Percentiles rank a stretch among this genome's conserved stretches.
Evolutionary conservation across 2,329 filamentous ascomycete species (phyloP).

Genomic region (Iodosphaeria phyllophila): DNA sequence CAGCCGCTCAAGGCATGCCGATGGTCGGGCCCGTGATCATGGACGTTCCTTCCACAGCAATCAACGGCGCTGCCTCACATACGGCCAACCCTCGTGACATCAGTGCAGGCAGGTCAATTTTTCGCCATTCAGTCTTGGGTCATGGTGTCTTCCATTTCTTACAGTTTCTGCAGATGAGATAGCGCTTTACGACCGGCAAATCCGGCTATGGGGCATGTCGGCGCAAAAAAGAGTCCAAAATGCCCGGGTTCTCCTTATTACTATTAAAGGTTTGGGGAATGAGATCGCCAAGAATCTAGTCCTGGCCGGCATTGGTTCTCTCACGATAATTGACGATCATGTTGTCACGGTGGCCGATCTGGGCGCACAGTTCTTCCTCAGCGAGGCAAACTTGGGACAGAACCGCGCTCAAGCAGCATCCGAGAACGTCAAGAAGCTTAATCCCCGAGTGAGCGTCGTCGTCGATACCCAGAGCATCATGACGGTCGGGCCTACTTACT

Average conservation of each 20-base stretch:
- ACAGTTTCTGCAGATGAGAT: constrained; percentile 56
- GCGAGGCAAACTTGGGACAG: constrained; percentile 48
- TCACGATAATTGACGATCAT: constrained; percentile 74
- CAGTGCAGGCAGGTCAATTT: constrained; percentile 17
- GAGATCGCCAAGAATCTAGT: constrained; percentile 97
- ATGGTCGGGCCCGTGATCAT: constrained; percentile 2
- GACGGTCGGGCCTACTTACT: constrained; percentile 55
- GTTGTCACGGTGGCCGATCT: constrained; percentile 62
- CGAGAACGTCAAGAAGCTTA: constrained; percentile 64
- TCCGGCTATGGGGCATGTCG: constrained; percentile 89
- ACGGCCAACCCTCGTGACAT: constrained; percentile 2
- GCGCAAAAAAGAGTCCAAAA: constrained; percentile 85
- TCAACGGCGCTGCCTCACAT: constrained; percentile 1
- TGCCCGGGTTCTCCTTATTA: constrained; percentile 78
- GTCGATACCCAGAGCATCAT: constrained; percentile 51
- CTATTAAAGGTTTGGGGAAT: constrained; percentile 71
- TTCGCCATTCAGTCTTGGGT: not conserved
- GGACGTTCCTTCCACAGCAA: no score
- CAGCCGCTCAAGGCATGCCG: constrained; percentile 2
- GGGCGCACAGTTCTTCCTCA: constrained; percentile 67
- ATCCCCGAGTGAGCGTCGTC: constrained; percentile 66
- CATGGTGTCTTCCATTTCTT: constrained; percentile 3
- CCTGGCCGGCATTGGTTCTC: constrained; percentile 73
- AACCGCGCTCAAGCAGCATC: constrained; percentile 73
- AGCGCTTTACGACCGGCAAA: constrained; percentile 91